A percentile compares a stretch with the other conserved stretches of the same genome.
Conservation (phyloP, 2,329 filamentous ascomycete genomes). For the Fusarium sp. region DNA sequence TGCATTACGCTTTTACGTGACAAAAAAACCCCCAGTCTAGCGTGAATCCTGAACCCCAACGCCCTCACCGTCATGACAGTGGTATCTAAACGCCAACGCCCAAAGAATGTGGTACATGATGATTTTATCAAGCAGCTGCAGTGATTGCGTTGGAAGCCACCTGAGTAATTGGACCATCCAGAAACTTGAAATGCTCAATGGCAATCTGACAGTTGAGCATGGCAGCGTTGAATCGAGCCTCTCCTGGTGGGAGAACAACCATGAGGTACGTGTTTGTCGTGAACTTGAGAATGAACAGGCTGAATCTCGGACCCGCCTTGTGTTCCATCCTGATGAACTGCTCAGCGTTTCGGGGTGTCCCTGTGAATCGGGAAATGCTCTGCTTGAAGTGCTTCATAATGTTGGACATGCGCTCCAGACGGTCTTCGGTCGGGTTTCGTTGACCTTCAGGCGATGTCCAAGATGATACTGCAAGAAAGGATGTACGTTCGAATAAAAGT, state of each 20-base stretch:
- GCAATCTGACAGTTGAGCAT: slow-evolving; percentile 91
- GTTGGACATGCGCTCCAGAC: slow-evolving; percentile 93
- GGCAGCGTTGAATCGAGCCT: slow-evolving; percentile 90
- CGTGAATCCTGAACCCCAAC: slow-evolving; percentile 13
- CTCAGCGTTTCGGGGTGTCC: slow-evolving; percentile 82
- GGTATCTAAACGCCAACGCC: slow-evolving; percentile 44
- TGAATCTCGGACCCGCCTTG: slow-evolving; percentile 81
- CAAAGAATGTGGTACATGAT: slow-evolving; percentile 12
- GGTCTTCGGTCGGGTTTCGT: slow-evolving; percentile 88
- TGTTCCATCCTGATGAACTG: slow-evolving; percentile 85
- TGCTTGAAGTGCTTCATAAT: slow-evolving; percentile 99
- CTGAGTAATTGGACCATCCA: slow-evolving; percentile 60
- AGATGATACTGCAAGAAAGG: slow-evolving; percentile 94
- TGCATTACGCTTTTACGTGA: neutral
- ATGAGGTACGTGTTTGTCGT: slow-evolving; percentile 98
- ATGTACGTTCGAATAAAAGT: slow-evolving; percentile 93
- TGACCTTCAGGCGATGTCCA: slow-evolving; percentile 81
- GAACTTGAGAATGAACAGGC: slow-evolving; percentile 93
- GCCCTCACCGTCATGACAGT: slow-evolving; percentile 30
- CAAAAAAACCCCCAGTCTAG: slow-evolving; percentile 1
- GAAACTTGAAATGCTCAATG: slow-evolving; percentile 79
- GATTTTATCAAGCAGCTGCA: slow-evolving; percentile 12
- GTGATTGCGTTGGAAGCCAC: slow-evolving; percentile 14
- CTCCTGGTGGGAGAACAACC: slow-evolving; percentile 89
- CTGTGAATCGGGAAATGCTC: slow-evolving; percentile 77